Base-by-base conservation (phyloP, 163 green algal genomes). In the Coccomyxa subellipsoidea region DNA sequence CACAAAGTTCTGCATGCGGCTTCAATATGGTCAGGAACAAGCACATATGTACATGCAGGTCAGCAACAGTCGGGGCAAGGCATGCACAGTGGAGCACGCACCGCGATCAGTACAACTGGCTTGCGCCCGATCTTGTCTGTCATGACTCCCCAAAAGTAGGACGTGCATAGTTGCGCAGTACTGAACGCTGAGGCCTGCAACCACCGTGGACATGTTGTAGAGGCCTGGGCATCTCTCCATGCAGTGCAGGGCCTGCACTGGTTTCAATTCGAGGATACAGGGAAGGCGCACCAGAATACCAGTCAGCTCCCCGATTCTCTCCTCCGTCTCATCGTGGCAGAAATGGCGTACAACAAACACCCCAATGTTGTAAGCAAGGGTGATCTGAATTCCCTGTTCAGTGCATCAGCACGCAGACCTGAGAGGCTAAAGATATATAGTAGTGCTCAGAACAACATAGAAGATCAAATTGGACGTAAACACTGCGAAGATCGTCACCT, bases 271-370 rank as follows among this genome's bases (percentile, higher is more conserved):
- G 25, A 66, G 38, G 76, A 37, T 53, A 36, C 18, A 70, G 1
- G 36, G 37, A 32, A 69, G n/a, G 37, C 76, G 37, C 37, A 39
- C 77, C 77, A 81, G n/a, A 23, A 81, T 53, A n/a, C 77, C 77
- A 7, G 77, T 47, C 6, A 81, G 40, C 40, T 81, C 38, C 9
- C 77, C 77, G 31, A 81, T 72, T 29, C 40, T n/a, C 40, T 81
- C 36, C 77, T 81, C 77, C 32, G 34, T 31, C 34, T 78, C 36
- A 31, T 40, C 71, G 25, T 38, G 31, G 34, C 36, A 53, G 71
- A 78, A 78, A 7, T 78, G 34, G n/a, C 71, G 23, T 7, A 78
- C 71, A 18, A 78, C 23, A 27, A 53, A 78, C 3, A 78, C 71
- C 27, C n/a, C 27, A 34, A 73, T 73, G 66, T 73, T 73, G 66